Base-by-base conservation (phyloP, 345 rosid genomes). In the Bretschneidera sinensis region DNA sequence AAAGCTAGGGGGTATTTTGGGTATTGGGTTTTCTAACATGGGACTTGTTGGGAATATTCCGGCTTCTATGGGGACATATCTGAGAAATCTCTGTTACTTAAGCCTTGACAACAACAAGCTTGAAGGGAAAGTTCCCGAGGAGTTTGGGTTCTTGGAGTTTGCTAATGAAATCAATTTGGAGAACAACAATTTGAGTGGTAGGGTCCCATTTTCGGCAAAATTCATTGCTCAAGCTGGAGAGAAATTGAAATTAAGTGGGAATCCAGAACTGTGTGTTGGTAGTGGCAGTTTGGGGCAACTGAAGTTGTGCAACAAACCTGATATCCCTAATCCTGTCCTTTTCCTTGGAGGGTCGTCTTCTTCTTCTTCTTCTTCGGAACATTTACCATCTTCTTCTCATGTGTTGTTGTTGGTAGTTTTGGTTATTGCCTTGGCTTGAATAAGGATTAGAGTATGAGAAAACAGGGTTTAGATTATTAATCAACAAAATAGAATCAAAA, bases 151-250 rank as follows among this genome's bases (percentile, higher is more conserved):
- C 43, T 28, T 81, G 61, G 76, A 79, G 2, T 74, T 59, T 52
- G 74, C 43, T 0, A 54, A 57, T 6, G 89, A 85, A 66, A 81
- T 85, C 69, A 81, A 85, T 64, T 68, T 87, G 69, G 85, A 85
- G 74, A 83, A 85, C 74, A 87, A 85, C 61, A 87, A 78, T 61
- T 54, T 87, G 61, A 82, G 76, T 24, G 91, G 91, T 4, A 73
- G 72, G 59, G 50, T 76, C 43, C 87, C 84, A 0, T 84, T 84
- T 59, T 52, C 82, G 21, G 79, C 71, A 1, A 48, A 72, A 13
- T 81, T 86, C 54, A 67, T 75, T 24, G 65, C 78, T 0, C 76
- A 53, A 55, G 31, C 74, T 24, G 84, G 88, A 17, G 53, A 57
- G 21, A 87, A 83, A 45, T 57, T 85, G 74, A 85, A 67, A 69